Conservation (phyloP, 768 basidiomycete genomes). For the Phylloporus sp. region DNA sequence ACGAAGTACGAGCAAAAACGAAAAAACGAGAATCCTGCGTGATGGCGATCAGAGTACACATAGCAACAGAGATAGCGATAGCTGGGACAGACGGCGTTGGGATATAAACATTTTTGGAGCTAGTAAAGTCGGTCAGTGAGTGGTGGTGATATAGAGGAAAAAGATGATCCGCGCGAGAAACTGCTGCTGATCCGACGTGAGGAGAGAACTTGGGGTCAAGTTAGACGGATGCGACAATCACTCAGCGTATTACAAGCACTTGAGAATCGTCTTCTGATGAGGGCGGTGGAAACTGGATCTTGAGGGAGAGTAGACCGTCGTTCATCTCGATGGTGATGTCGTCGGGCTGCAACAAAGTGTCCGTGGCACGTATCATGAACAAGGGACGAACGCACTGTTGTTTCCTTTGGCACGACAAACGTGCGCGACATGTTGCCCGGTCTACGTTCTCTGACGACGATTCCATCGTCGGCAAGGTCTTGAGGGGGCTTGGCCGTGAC, state of each 20-base stretch:
- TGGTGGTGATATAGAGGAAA: not conserved
- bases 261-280: constrained; percentile 38
- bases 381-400: constrained; percentile 43
- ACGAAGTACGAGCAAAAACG: too few species aligned
- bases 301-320: constrained; percentile 57
- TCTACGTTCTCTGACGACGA: constrained; percentile 50
- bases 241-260: constrained; percentile 48
- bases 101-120: not conserved
- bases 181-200: constrained; percentile 5
- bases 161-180: constrained; percentile 5
- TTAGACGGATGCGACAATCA: constrained; percentile 18
- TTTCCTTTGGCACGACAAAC: constrained; percentile 51
- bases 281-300: constrained; percentile 46
- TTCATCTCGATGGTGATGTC: constrained; percentile 52
- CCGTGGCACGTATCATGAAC: constrained; percentile 1
- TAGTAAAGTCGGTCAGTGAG: constrained; percentile 5
- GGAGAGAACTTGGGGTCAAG: constrained; percentile 9
- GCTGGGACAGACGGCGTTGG: not conserved
- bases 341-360: constrained; percentile 36
- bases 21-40: not conserved
- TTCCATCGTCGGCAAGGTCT: constrained; percentile 38
- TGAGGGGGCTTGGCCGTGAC: constrained; percentile 45
- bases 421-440: constrained; percentile 47
- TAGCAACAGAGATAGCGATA: not conserved
- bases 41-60: not conserved